Base-by-base conservation (phyloP, 192 early-diverging fungal species). In the Umbelopsis isabellina region DNA sequence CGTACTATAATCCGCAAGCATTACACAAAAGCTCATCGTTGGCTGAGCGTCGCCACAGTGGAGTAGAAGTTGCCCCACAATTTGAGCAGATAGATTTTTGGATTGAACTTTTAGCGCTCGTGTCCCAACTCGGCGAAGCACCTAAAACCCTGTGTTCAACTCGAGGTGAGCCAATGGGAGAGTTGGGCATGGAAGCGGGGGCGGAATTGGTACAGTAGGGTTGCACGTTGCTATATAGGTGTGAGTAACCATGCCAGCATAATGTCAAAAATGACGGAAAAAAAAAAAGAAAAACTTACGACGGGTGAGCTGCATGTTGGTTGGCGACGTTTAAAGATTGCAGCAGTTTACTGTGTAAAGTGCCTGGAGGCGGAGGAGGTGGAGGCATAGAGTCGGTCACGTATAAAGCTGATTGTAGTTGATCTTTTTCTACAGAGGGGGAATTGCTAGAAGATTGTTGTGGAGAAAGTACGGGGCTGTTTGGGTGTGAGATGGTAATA, bases 1-100 rank as follows among this genome's bases (percentile, higher is more conserved):
- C 79, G 74, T 87, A 95, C 84, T 95, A 99, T 44, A 99, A 81
- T 2, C 97, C 97, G 72, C 97, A 99, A 5, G 97, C 97, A 73
- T 99, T 99, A 80, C 97, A 99, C 20, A 99, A 83, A 12, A 93
- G 79, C 64, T 93, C 86, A 46, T 96, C 97, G 65, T 92, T 85
- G 13, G 84, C 84, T 30, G 93, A 91, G 11, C 96, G 85, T 50
- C 97, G 88, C 97, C 97, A 99, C 13, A 99, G 85, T 5, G 95
- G 91, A 18, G 97, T 99, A 8, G 88, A 90, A 1, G 92, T 97
- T 2, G 89, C 89, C 10, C 83, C 86, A 74, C 91, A 93, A 69
- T 93, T 93, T 71, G 84, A 80, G 73, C 90, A 92, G n/a, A 66
- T 67, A 4, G 70, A 45, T 49, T 45, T 44, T 58, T 37, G 68